phyloP scores from a whole-genome alignment of 2,329 filamentous ascomycete genomes.

The Aspergillus udagawae region DNA sequence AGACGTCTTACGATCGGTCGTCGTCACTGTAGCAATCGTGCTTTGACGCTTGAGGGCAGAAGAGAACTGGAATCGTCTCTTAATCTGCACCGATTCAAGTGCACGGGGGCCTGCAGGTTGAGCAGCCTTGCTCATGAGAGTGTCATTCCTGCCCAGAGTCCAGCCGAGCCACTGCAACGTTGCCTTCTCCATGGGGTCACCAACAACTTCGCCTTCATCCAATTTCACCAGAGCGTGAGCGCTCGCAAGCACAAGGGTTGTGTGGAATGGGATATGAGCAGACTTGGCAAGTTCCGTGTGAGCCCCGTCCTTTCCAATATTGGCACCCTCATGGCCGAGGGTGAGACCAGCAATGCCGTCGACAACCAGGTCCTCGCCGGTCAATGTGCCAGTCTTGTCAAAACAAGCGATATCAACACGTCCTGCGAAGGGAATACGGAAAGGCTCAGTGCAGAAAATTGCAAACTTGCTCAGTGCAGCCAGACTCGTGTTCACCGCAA shows the following conservation, averaged over 20 bases:
- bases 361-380: constrained; percentile 92
- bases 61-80: constrained; percentile 96
- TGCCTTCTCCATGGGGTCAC: constrained; percentile 98
- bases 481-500: constrained; percentile 96
- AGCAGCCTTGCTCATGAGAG: constrained; percentile 62
- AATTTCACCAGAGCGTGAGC: constrained; percentile 94
- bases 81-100: constrained; percentile 81
- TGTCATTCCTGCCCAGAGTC: constrained; percentile 86
- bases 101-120: constrained; percentile 39
- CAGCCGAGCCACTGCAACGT: constrained; percentile 86
- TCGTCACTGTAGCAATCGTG: constrained; percentile 79
- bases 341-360: constrained; percentile 91
- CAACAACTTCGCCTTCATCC: constrained; percentile 94
- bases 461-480: constrained; percentile 91
- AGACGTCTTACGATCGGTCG: constrained; percentile 66
- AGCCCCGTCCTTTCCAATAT: constrained; percentile 72
- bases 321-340: constrained; percentile 63
- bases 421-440: constrained; percentile 94
- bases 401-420: constrained; percentile 96
- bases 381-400: constrained; percentile 96
- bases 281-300: constrained; percentile 75
- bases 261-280: constrained; percentile 68
- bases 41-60: constrained; percentile 95
- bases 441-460: constrained; percentile 98
- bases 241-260: constrained; percentile 87